phyloP scores from a whole-genome alignment of 2,329 filamentous ascomycete species.

The Colletotrichum sp. region DNA sequence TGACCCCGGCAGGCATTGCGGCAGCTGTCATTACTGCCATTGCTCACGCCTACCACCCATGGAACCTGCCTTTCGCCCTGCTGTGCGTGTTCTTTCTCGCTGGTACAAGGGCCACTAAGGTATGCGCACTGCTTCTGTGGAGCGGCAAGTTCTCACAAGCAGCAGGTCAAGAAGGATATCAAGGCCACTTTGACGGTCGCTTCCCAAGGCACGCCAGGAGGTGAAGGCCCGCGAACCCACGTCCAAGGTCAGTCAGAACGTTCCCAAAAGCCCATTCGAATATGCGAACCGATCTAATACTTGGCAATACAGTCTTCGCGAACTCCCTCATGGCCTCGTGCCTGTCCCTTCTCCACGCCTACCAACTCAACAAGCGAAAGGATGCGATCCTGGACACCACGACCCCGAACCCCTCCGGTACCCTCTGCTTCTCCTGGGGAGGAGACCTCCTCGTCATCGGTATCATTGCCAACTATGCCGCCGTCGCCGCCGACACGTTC shows the following conservation, averaged over 20 bases:
- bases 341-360: slow-evolving; percentile 62
- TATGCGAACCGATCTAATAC: neutral
- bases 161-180: slow-evolving; percentile 81
- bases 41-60: slow-evolving; percentile 86
- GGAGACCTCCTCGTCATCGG: slow-evolving; percentile 69
- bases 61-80: slow-evolving; percentile 87
- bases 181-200: slow-evolving; percentile 84
- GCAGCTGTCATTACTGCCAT: slow-evolving; percentile 36
- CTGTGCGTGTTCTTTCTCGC: slow-evolving; percentile 86
- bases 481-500: slow-evolving; percentile 91
- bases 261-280: neutral
- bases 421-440: slow-evolving; percentile 63
- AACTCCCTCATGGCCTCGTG: slow-evolving; percentile 84
- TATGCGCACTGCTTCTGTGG: slow-evolving; percentile 36
- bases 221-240: slow-evolving; percentile 83
- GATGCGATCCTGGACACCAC: slow-evolving; percentile 40
- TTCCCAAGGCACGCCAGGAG: slow-evolving; percentile 73
- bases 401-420: slow-evolving; percentile 38
- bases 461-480: slow-evolving; percentile 84
- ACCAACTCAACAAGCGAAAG: slow-evolving; percentile 59
- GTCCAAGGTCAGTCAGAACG: slow-evolving; percentile 66
- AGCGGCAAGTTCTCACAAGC: slow-evolving; percentile 17
- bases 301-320: slow-evolving; percentile 67
- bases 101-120: slow-evolving; percentile 84
- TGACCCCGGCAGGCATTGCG: slow-evolving; percentile 44